These are phyloP conservation scores for Rhipidocladum racemiflorum DNA, from an alignment of 176 grass and related monocot species.

Conservation along the genomic window DNA sequence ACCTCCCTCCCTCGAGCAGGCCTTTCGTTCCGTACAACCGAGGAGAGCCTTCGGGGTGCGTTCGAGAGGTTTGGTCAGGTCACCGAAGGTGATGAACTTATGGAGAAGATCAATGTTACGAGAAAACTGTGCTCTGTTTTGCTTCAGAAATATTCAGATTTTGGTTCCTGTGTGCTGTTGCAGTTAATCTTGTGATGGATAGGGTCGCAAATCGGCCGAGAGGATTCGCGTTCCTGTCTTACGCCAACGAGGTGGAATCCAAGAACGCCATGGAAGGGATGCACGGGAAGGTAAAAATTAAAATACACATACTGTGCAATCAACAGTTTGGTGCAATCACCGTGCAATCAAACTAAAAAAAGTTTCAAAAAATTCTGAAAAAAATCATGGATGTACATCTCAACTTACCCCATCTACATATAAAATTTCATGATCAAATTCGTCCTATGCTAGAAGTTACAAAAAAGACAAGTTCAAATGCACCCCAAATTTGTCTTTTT, in stretches of 20 bases:
- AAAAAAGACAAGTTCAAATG: no score
- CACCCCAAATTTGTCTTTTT: no score
- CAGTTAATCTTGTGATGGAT: constrained; percentile 78
- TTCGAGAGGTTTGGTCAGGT: constrained; percentile 69
- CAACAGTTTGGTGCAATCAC: no score
- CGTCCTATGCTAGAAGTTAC: no score
- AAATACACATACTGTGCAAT: no score
- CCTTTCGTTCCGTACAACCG: constrained; percentile 71
- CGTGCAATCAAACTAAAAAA: no score
- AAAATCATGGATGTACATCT: no score
- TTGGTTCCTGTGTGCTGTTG: constrained; percentile 2
- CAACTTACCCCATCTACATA: no score
- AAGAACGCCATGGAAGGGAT: constrained; percentile 60
- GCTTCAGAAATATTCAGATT: neutral
- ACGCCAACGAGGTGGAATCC: constrained; percentile 55
- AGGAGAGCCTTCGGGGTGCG: constrained; percentile 53
- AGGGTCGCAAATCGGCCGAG: constrained; percentile 55
- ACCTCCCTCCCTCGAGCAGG: constrained; percentile 9
- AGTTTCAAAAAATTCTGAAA: no score
- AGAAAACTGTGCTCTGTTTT: neutral
- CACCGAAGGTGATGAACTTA: constrained; percentile 40
- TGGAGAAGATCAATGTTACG: neutral
- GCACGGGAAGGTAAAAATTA: constrained; percentile 68
- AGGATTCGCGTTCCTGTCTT: constrained; percentile 70
- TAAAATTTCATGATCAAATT: no score